Percentiles rank a stretch among this genome's conserved stretches.
Conservation (phyloP, 1,284 basidiomycete genomes). For the Heimioporus retisporus region DNA sequence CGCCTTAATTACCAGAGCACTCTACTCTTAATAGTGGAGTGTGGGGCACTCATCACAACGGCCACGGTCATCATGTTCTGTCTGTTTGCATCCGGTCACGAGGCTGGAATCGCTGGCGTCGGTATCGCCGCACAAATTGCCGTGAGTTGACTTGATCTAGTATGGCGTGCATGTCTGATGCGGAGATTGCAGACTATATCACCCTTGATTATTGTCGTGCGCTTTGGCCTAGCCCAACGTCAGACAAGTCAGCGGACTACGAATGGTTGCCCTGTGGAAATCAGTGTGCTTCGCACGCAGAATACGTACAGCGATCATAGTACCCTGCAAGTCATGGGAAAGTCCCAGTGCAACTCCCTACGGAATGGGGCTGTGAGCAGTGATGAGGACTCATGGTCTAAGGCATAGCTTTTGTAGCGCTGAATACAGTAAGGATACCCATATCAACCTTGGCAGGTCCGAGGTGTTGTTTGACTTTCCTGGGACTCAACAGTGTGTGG, state of each 20-base stretch:
- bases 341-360: too few species aligned
- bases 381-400: too few species aligned
- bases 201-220: constrained; percentile 30
- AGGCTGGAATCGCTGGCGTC: constrained; percentile 23
- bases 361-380: too few species aligned
- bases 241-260: not conserved
- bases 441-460: too few species aligned
- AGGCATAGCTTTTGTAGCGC: too few species aligned
- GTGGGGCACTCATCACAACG: constrained; percentile 31
- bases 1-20: constrained; percentile 20
- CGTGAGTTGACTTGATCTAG: constrained; percentile 14
- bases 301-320: constrained; percentile 2
- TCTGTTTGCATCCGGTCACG: constrained; percentile 24
- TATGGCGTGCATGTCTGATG: not conserved
- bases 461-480: too few species aligned
- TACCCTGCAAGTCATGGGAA: too few species aligned
- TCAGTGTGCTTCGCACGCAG: constrained; percentile 13
- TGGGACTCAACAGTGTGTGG: too few species aligned
- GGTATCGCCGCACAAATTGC: constrained; percentile 31
- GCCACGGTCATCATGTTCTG: constrained; percentile 31
- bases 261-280: constrained; percentile 15
- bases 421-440: too few species aligned
- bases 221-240: constrained; percentile 22
- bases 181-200: constrained; percentile 22
- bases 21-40: constrained; percentile 29